Base-by-base conservation (phyloP, 352 stramenopile genomes). In the Globisporangium orthogonon region DNA sequence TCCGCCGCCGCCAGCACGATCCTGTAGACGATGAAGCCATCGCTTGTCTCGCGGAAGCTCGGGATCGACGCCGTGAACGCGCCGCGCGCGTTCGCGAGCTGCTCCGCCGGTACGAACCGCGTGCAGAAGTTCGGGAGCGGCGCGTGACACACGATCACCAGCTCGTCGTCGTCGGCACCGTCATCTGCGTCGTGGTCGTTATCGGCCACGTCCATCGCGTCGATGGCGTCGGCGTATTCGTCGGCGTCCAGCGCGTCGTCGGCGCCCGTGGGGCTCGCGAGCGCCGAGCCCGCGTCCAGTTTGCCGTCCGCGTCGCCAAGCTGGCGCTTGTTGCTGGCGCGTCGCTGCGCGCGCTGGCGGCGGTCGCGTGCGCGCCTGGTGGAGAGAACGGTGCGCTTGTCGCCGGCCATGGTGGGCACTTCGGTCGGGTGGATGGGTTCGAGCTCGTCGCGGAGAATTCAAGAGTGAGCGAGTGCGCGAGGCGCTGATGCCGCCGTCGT, bases 311-410 rank as follows among this genome's bases (percentile, higher is more conserved):
- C 23, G 23, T 23, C 23, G 23, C 23, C 68, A 30, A 47, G 43
- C 43, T 55, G 60, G 6, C 7, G 45, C 28, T 58, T 50, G 30
- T 66, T 74, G 48, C 67, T 62, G 9, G 65, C 56, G 37, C 71
- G 73, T 28, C 69, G 63, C 9, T 71, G 62, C 4, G 72, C 71
- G 45, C 70, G 68, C 67, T 87, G 86, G 52, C 74, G 71, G 64
- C 78, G 78, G 67, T 68, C 77, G 62, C 78, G 76, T 2, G 75
- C 70, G 47, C 78, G 78, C 61, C 87, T 91, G 56, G 63, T 70
- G 28, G 73, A 83, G 54, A 84, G 63, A 60, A 87, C 86, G 5
- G 77, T 75, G 35, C 78, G 76, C 52, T 87, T 89, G 69, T 88
- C 76, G 56, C 66, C 70, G 17, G 70, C 65, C 78, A 89, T 87